Conservation (phyloP, 805 yeast genomes). For the Nakazawaea wyomingensis region DNA sequence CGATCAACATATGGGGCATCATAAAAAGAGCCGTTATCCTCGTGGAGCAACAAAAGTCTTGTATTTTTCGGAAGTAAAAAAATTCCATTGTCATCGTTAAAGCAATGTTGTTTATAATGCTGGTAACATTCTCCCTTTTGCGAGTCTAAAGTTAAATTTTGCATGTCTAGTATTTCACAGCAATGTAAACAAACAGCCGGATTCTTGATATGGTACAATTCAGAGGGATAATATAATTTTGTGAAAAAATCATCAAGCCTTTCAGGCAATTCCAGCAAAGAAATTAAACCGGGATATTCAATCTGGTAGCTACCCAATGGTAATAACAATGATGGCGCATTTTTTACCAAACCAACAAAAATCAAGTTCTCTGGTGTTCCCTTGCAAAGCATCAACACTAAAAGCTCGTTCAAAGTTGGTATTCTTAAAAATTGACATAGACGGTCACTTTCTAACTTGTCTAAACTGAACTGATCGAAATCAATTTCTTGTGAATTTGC, state of each 20-base stretch:
- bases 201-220: constrained; percentile 44
- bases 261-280: constrained; percentile 58
- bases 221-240: constrained; percentile 42
- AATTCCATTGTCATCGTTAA: constrained; percentile 61
- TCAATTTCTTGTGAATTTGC: constrained; percentile 37
- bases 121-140: constrained; percentile 73
- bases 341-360: neutral
- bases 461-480: constrained; percentile 19
- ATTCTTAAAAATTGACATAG: constrained; percentile 46
- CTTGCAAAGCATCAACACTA: constrained; percentile 17
- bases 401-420: constrained; percentile 29
- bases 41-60: constrained; percentile 56
- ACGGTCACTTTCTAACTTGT: constrained; percentile 46
- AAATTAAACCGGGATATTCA: constrained; percentile 63
- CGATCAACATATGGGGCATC: constrained; percentile 80
- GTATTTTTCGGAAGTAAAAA: constrained; percentile 69
- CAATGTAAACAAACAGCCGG: constrained; percentile 88
- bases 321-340: constrained; percentile 1
- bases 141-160: constrained; percentile 50
- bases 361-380: neutral
- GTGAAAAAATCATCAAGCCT: constrained; percentile 68
- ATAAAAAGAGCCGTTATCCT: constrained; percentile 77
- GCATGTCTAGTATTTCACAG: constrained; percentile 64
- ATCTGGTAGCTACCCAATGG: constrained; percentile 20
- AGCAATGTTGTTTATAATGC: constrained; percentile 61